Conservation (phyloP, 257 asterid species). For the Solanum neorickii region DNA sequence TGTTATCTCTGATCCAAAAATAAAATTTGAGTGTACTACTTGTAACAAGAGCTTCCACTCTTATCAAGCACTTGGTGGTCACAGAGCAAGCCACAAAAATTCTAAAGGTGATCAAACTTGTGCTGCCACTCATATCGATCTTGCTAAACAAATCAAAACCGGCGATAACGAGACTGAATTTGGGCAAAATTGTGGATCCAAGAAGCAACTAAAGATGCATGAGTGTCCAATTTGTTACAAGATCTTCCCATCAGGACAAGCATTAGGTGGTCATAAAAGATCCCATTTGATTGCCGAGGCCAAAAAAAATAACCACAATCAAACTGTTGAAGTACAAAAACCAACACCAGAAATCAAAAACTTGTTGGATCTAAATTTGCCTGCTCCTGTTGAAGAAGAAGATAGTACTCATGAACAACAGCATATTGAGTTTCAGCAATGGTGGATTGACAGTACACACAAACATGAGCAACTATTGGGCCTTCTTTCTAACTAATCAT, state of each 20-base stretch:
- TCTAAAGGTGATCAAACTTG: not conserved
- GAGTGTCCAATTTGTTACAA: conserved; percentile 77
- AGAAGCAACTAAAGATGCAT: conserved; percentile 29
- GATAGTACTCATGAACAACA: conserved; percentile 11
- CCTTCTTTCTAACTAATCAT: conserved; percentile 22
- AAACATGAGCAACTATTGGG: conserved; percentile 38
- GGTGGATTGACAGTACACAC: conserved; percentile 51
- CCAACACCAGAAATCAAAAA: conserved; percentile 32
- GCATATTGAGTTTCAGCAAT: conserved; percentile 27
- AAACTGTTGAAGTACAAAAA: not conserved
- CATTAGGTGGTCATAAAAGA: conserved; percentile 91
- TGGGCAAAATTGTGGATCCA: conserved; percentile 1
- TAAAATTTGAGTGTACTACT: conserved; percentile 48
- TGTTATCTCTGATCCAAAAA: not conserved
- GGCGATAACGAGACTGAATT: not conserved
- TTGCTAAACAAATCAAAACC: not conserved
- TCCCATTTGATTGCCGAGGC: conserved; percentile 47
- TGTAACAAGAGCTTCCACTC: conserved; percentile 65
- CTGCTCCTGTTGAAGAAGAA: conserved; percentile 80
- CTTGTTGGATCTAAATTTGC: conserved; percentile 83
- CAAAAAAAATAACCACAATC: conserved; percentile 2
- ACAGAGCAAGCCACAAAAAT: conserved; percentile 82
- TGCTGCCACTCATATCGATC: not conserved
- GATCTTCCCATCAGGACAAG: conserved; percentile 69
- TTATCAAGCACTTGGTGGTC: conserved; percentile 91